These are phyloP conservation scores for Beauveria asiatica DNA, from an alignment of 2,329 filamentous ascomycete species.

Conservation along the genomic window DNA sequence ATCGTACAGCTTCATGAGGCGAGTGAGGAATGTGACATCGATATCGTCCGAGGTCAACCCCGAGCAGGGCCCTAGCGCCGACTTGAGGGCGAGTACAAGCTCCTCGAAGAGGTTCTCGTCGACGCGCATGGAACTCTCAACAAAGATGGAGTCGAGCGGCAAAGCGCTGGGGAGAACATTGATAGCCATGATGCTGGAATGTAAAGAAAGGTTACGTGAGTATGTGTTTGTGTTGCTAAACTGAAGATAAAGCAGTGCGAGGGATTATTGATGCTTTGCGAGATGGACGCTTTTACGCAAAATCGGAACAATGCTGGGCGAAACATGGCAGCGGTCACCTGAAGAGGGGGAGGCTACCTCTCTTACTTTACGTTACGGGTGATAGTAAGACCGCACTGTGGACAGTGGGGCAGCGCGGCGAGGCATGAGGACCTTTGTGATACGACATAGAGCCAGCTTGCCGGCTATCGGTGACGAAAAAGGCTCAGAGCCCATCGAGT, in stretches of 20 bases:
- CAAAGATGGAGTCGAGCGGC: slow-evolving; percentile 8
- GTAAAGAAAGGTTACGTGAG: neutral
- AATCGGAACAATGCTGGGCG: neutral
- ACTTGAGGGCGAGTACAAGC: slow-evolving; percentile 65
- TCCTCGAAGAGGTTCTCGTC: slow-evolving; percentile 50
- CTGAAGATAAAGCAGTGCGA: neutral
- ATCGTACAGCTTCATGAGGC: slow-evolving; percentile 65
- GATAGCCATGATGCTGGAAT: slow-evolving; percentile 11
- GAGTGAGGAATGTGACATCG: slow-evolving; percentile 61
- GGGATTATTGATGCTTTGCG: neutral
- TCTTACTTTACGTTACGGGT: neutral
- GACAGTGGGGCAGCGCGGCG: slow-evolving; percentile 1
- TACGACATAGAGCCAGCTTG: neutral
- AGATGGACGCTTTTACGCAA: slow-evolving; percentile 1
- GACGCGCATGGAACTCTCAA: slow-evolving; percentile 4
- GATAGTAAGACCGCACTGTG: slow-evolving; percentile 8
- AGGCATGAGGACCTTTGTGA: slow-evolving; percentile 8
- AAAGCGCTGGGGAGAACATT: slow-evolving; percentile 12
- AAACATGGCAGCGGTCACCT: slow-evolving; percentile 3
- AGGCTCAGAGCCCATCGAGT: neutral
- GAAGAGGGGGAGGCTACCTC: neutral
- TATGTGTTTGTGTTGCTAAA: slow-evolving; percentile 3
- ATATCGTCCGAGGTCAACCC: slow-evolving; percentile 77
- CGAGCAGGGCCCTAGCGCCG: slow-evolving; percentile 68
- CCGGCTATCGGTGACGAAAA: slow-evolving; percentile 2